Evolutionary conservation across 202 grass and related monocot genomes (phyloP).

Genomic region (Saccharum hybrid): DNA sequence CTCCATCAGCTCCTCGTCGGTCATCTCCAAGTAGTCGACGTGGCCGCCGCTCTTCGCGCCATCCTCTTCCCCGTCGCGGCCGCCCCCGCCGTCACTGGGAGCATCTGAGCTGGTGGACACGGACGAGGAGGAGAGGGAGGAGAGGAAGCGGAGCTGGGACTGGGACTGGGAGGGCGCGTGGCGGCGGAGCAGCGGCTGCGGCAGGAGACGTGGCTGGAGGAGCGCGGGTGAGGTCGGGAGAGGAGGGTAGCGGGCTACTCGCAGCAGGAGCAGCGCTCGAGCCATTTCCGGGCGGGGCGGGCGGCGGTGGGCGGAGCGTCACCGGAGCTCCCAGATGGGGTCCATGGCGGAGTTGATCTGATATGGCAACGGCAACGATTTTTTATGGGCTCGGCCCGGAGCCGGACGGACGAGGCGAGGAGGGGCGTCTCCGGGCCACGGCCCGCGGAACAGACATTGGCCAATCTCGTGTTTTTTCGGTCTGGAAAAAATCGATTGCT

Average conservation of each 20-base stretch:
- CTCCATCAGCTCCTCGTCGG: conserved; percentile 76
- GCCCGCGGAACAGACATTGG: neutral
- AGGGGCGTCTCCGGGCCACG: neutral
- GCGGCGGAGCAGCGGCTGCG: conserved; percentile 33
- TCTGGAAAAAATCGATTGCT: neutral
- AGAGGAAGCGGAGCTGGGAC: conserved; percentile 43
- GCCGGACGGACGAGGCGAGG: neutral
- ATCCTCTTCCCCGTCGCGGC: conserved; percentile 18
- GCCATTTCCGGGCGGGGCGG: conserved; percentile 38
- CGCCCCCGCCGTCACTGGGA: conserved; percentile 9
- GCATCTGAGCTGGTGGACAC: conserved; percentile 42
- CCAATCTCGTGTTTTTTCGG: too few relatives aligned
- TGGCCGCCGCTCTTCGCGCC: neutral
- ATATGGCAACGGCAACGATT: neutral
- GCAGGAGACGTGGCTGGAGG: neutral
- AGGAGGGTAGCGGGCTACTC: conserved; percentile 25
- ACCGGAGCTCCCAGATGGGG: neutral
- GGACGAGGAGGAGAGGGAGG: conserved; percentile 23
- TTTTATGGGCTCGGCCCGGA: neutral
- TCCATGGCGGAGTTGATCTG: neutral
- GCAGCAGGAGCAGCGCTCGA: conserved; percentile 46
- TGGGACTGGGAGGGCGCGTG: conserved; percentile 16
- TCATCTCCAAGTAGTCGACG: conserved; percentile 64
- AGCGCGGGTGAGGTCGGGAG: neutral
- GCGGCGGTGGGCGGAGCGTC: conserved; percentile 27